Conservation (phyloP, 331 rosid species). For the Ulmus americana region DNA sequence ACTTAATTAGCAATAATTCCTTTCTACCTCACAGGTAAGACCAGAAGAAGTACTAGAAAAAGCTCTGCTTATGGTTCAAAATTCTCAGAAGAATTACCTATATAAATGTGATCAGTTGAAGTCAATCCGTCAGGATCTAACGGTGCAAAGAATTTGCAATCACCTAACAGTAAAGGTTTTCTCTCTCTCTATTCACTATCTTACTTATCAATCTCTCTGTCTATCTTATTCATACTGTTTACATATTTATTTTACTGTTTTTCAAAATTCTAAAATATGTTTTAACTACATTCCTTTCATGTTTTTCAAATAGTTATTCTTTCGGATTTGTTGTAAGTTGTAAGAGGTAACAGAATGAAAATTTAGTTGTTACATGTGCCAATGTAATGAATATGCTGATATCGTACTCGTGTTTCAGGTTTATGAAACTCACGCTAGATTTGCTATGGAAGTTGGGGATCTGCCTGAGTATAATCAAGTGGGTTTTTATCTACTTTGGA, state of each 20-base stretch:
- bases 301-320: neutral
- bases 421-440: conserved; percentile 91
- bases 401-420: conserved; percentile 46
- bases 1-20: conserved; percentile 12
- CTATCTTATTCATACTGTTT: neutral
- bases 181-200: neutral
- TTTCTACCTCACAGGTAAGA: conserved; percentile 61
- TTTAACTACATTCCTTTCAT: neutral
- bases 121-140: conserved; percentile 97
- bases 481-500: conserved; percentile 17
- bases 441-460: conserved; percentile 89
- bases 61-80: conserved; percentile 75
- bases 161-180: conserved; percentile 84
- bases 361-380: neutral
- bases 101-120: conserved; percentile 93
- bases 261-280: neutral
- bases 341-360: neutral
- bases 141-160: conserved; percentile 84
- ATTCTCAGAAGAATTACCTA: conserved; percentile 83
- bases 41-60: conserved; percentile 96
- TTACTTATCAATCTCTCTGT: neutral
- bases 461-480: conserved; percentile 95
- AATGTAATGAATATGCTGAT: neutral
- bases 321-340: neutral
- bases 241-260: too few relatives aligned